phyloP scores from a whole-genome alignment of 805 yeast genomes.

The Candida ascalaphidarum region DNA sequence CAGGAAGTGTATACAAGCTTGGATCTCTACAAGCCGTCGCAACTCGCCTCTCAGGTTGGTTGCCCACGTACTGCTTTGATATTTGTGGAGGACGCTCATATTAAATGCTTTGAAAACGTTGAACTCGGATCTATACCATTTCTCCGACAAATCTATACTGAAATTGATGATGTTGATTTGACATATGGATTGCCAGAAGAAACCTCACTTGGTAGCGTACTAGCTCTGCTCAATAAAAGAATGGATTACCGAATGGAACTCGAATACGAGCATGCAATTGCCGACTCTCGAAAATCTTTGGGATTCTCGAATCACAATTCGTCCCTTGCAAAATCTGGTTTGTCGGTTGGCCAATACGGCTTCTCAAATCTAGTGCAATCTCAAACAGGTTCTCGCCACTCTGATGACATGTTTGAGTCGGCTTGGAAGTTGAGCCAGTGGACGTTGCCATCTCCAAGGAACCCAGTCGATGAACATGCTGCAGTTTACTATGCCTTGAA shows the following conservation, averaged over 20 bases:
- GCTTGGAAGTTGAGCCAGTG: slow-evolving; percentile 73
- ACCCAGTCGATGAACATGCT: slow-evolving; percentile 30
- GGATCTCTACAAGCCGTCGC: slow-evolving; percentile 17
- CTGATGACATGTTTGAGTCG: slow-evolving; percentile 42
- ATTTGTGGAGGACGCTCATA: slow-evolving; percentile 37
- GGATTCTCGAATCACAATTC: slow-evolving; percentile 3
- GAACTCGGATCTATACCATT: slow-evolving; percentile 2
- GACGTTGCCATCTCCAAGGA: slow-evolving; percentile 52
- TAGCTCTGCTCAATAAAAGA: slow-evolving; percentile 37
- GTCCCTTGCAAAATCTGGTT: slow-evolving; percentile 28
- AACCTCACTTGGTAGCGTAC: slow-evolving; percentile 42
- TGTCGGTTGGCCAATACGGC: slow-evolving; percentile 50
- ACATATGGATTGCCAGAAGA: slow-evolving; percentile 56
- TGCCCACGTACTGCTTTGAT: slow-evolving; percentile 36
- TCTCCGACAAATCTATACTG: slow-evolving; percentile 34
- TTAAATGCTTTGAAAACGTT: slow-evolving; percentile 6
- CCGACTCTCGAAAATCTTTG: slow-evolving; percentile 34
- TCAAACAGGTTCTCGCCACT: slow-evolving; percentile 6
- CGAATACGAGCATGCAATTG: slow-evolving; percentile 46
- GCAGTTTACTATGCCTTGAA: slow-evolving; percentile 47
- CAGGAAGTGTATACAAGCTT: slow-evolving; percentile 16
- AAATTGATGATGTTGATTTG: slow-evolving; percentile 56
- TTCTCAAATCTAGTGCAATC: slow-evolving; percentile 37
- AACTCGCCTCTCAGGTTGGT: slow-evolving; percentile 21
- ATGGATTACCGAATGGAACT: slow-evolving; percentile 27